phyloP scores from a whole-genome alignment of 179 eudicot genomes.

The Silene vulgaris region DNA sequence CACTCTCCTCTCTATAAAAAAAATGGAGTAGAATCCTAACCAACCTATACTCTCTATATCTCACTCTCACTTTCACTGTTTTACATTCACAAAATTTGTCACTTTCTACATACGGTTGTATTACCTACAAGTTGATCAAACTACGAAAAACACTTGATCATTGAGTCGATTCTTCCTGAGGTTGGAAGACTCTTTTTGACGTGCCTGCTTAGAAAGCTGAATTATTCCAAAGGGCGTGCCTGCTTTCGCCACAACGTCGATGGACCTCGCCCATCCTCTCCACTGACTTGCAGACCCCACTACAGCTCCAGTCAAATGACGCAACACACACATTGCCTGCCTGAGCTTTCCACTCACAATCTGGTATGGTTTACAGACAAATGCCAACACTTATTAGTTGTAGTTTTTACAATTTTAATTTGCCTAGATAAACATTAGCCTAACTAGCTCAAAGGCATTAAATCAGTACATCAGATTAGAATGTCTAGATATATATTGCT shows the following conservation, averaged over 20 bases:
- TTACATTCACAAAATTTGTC: background rate
- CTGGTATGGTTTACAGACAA: slow-evolving; percentile 19
- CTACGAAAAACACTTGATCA: background rate
- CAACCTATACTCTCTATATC: slow-evolving; percentile 20
- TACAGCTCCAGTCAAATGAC: slow-evolving; percentile 69
- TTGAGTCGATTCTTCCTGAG: slow-evolving; percentile 34
- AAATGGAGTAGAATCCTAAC: slow-evolving; percentile 29
- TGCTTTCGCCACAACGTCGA: slow-evolving; percentile 49
- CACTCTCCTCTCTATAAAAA: slow-evolving; percentile 23
- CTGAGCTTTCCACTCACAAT: slow-evolving; percentile 54
- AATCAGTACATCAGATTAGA: too few relatives aligned
- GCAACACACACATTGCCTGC: slow-evolving; percentile 59
- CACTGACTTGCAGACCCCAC: slow-evolving; percentile 59
- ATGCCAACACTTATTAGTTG: background rate
- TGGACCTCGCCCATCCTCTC: slow-evolving; percentile 54
- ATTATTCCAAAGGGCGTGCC: slow-evolving; percentile 46
- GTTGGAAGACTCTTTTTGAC: slow-evolving; percentile 26
- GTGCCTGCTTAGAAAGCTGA: background rate
- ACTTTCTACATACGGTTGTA: slow-evolving; percentile 31
- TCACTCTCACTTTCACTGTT: slow-evolving; percentile 20
- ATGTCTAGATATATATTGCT: too few relatives aligned
- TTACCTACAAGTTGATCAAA: too few relatives aligned
- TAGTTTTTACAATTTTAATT: too few relatives aligned
- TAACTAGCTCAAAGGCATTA: background rate
- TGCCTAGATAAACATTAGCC: too few relatives aligned